Base-by-base conservation (phyloP, 805 yeast species). In the Saturnispora gosingensis region DNA sequence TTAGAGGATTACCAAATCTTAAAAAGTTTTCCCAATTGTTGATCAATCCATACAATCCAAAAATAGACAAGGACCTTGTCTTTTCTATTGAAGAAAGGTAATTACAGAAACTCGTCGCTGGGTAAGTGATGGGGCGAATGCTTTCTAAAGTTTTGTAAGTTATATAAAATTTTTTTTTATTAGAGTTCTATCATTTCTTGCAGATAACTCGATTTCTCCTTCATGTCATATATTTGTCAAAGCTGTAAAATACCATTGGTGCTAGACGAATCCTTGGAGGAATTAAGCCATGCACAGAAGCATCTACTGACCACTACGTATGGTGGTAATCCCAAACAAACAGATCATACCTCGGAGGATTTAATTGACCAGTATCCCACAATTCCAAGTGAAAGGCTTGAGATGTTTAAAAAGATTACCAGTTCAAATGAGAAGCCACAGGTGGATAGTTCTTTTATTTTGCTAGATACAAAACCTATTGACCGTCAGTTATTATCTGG, bases 1-100 rank as follows among this genome's bases (percentile, higher is more conserved):
- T 93, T 52, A 82, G 99, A 69, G 99, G 99, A 34, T 74, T 87
- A 56, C 85, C 84, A 51, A 88, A 89, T 64, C 76, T 93, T 68
- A 83, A 80, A 66, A 79, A 82, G 66, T 93, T 93, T 64, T 87
- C 96, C 32, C 77, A 81, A 62, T 88, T 84, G 72, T 77, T 91
- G 61, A 69, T 88, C 48, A 76, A 81, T 42, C 93, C 93, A 30
- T 88, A 85, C 61, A 79, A 83, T 62, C 88, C 91, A 16, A 75
- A 75, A 59, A 67, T 64, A n/a, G 82, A 84, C 62, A 73, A 75
- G 47, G 70, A 67, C 45, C 58, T 78, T 35, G 77, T 79, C 44
- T 78, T 77, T 54, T 78, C 78, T 38, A 68, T 79, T 60, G 82
- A 78, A 59, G 81, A 77, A 55, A 64, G 70, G 59, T 69, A 39